Evolutionary conservation across 116 monocot species (phyloP).

Genomic region (Iris pallida): DNA sequence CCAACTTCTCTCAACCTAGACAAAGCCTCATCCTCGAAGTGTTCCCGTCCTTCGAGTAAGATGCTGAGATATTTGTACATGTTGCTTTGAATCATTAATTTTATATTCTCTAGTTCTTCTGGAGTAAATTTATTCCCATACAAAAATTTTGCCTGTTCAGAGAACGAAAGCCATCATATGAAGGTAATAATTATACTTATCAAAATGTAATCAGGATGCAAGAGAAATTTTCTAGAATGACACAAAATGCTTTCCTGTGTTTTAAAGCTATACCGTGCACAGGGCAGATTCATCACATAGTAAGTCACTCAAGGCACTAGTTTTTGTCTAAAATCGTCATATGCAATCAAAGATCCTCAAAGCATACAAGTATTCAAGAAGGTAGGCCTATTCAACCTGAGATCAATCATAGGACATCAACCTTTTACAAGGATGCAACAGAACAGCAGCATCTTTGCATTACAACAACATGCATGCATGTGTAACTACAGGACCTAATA

Average conservation of each 20-base stretch:
- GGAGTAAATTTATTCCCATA: conserved; percentile 72
- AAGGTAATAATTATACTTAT: neutral
- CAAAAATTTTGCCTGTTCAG: conserved; percentile 65
- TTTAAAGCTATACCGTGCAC: neutral
- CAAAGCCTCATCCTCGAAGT: conserved; percentile 86
- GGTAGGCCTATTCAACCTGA: no score
- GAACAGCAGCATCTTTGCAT: no score
- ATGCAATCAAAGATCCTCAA: no score
- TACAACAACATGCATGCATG: no score
- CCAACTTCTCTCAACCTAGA: conserved; percentile 18
- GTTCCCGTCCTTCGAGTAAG: conserved; percentile 87
- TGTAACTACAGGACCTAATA: no score
- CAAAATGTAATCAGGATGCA: neutral
- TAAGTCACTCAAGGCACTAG: neutral
- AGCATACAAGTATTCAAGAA: no score
- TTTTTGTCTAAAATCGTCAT: neutral
- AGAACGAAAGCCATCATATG: conserved; percentile 10
- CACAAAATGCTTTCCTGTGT: neutral
- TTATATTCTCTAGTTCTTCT: conserved; percentile 74
- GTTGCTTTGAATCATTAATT: conserved; percentile 96
- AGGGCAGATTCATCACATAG: neutral
- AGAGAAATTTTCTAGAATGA: neutral
- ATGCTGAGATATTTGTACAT: conserved; percentile 95
- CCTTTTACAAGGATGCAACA: no score
- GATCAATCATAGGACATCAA: no score